Evolutionary conservation across 2,329 filamentous ascomycete species (phyloP).

Genomic region (Zymoseptoria pseudotritici): DNA sequence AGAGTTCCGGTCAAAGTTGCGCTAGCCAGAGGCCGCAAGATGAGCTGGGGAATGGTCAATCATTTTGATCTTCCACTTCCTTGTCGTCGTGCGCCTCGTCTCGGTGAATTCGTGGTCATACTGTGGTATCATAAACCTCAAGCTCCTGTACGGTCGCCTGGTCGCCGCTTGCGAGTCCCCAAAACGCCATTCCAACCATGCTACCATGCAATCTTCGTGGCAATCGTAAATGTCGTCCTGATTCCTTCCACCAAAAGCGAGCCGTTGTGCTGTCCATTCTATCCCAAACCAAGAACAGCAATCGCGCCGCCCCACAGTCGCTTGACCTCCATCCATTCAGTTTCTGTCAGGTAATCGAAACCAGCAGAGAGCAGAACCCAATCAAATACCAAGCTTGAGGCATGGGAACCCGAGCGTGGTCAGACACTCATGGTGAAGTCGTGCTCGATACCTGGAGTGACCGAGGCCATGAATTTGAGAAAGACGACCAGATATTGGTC

Average conservation of each 20-base stretch:
- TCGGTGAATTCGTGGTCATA: not conserved
- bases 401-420: slow-evolving; percentile 22
- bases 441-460: slow-evolving; percentile 94
- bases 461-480: slow-evolving; percentile 65
- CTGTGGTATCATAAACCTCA: not conserved
- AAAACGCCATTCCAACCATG: not conserved
- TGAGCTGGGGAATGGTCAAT: too few species aligned
- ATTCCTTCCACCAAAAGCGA: not conserved
- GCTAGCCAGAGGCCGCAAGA: too few species aligned
- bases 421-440: slow-evolving; percentile 95
- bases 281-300: slow-evolving; percentile 25
- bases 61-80: not conserved
- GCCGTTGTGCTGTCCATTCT: not conserved
- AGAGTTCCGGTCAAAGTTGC: too few species aligned
- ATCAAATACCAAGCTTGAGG: slow-evolving; percentile 7
- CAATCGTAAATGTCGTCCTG: not conserved
- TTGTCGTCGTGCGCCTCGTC: not conserved
- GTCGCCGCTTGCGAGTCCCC: not conserved
- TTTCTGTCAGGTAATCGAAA: slow-evolving; percentile 23
- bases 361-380: slow-evolving; percentile 22
- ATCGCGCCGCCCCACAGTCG: slow-evolving; percentile 23
- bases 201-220: slow-evolving; percentile 2
- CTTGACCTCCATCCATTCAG: slow-evolving; percentile 26
- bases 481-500: slow-evolving; percentile 85
- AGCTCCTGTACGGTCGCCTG: not conserved